phyloP scores from a whole-genome alignment of 495 filamentous ascomycete genomes.

The Neurospora sp. region DNA sequence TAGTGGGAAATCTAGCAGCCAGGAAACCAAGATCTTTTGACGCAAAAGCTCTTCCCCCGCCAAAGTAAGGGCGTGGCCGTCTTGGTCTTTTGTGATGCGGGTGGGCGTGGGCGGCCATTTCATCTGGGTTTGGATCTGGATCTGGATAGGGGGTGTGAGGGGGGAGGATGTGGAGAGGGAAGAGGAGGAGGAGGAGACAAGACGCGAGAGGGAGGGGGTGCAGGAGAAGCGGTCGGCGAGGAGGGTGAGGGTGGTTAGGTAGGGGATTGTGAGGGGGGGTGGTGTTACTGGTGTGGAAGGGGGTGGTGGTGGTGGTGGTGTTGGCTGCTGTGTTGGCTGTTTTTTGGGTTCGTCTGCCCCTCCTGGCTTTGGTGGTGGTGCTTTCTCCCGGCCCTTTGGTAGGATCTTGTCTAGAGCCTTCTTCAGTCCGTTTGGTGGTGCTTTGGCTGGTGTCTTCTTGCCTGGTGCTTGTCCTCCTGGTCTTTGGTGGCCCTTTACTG shows the following conservation, averaged over 20 bases:
- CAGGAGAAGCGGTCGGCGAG: slow-evolving; percentile 58
- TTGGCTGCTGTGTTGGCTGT: background rate
- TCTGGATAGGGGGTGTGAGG: background rate
- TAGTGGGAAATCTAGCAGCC: slow-evolving; percentile 44
- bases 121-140: slow-evolving; percentile 16
- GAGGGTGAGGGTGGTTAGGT: slow-evolving; percentile 53
- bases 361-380: background rate
- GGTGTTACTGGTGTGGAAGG: background rate
- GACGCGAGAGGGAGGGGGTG: slow-evolving; percentile 32
- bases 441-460: background rate
- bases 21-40: slow-evolving; percentile 53
- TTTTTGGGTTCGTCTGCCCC: background rate
- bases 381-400: background rate
- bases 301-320: background rate
- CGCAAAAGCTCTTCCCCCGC: slow-evolving; percentile 45
- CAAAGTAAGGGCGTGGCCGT: slow-evolving; percentile 18
- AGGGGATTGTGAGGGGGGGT: slow-evolving; percentile 32
- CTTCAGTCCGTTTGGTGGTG: background rate
- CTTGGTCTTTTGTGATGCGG: slow-evolving; percentile 29
- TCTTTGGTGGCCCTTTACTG: background rate
- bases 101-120: slow-evolving; percentile 37
- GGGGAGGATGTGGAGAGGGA: background rate
- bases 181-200: slow-evolving; percentile 15
- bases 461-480: background rate
- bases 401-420: background rate